phyloP scores from a whole-genome alignment of 805 yeast species.

The Clavispora carvajalis region DNA sequence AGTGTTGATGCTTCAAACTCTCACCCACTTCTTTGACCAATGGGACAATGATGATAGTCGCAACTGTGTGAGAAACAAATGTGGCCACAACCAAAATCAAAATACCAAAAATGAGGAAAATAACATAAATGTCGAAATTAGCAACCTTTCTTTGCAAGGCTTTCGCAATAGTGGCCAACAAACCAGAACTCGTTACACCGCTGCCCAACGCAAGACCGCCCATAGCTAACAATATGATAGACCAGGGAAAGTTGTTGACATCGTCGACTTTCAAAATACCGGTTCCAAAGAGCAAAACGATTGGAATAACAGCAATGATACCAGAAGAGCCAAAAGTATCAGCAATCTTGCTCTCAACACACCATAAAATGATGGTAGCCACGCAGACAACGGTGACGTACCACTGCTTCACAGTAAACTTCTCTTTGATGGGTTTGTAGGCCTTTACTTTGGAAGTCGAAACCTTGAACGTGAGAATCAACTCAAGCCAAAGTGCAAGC shows the following conservation, averaged over 20 bases:
- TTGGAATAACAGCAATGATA: conserved; percentile 85
- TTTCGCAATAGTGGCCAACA: conserved; percentile 71
- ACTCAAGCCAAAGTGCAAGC: conserved; percentile 65
- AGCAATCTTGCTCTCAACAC: conserved; percentile 72
- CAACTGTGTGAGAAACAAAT: conserved; percentile 41
- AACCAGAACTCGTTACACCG: conserved; percentile 89
- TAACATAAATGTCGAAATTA: conserved; percentile 64
- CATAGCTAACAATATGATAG: conserved; percentile 92
- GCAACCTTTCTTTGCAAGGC: conserved; percentile 62
- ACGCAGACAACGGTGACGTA: conserved; percentile 65
- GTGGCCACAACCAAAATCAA: conserved; percentile 38
- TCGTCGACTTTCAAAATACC: conserved; percentile 85
- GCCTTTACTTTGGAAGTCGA: conserved; percentile 53
- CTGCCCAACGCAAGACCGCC: conserved; percentile 96
- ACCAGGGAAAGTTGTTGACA: conserved; percentile 95
- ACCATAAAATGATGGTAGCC: conserved; percentile 81
- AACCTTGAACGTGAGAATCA: conserved; percentile 59
- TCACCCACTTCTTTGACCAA: conserved; percentile 39
- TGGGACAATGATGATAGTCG: conserved; percentile 39
- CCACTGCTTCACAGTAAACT: conserved; percentile 68
- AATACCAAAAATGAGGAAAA: conserved; percentile 60
- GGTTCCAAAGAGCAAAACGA: conserved; percentile 87
- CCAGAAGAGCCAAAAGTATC: conserved; percentile 92
- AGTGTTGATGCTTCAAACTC: conserved; percentile 31
- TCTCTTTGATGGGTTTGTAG: conserved; percentile 54